A percentile compares a stretch with the other conserved stretches of the same genome.
Conservation (phyloP, 176 grass and related monocot species). For the Aegilops longissima region DNA sequence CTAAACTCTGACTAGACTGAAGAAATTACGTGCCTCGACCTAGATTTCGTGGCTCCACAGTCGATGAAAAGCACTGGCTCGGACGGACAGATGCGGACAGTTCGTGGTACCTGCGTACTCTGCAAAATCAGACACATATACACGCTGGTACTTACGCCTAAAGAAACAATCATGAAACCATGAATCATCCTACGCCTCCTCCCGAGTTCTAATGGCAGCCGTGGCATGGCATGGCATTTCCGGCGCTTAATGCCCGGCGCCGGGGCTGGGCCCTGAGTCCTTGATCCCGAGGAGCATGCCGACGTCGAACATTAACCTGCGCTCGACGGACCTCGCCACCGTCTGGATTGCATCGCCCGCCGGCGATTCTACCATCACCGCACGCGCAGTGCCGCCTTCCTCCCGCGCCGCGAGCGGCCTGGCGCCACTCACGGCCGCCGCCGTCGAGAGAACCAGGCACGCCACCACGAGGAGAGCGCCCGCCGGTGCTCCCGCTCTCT, state of each 20-base stretch:
- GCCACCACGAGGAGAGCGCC: background rate
- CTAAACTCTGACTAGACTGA: background rate
- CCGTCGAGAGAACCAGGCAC: conserved; percentile 13
- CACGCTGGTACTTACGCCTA: background rate
- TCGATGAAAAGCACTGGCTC: background rate
- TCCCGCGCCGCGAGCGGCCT: conserved; percentile 8
- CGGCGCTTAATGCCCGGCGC: conserved; percentile 39
- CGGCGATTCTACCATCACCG: conserved; percentile 13
- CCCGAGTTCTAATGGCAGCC: background rate
- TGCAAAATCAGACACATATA: no score
- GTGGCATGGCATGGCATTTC: background rate
- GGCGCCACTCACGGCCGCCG: background rate
- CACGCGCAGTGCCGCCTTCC: background rate
- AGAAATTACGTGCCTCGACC: background rate
- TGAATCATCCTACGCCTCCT: background rate
- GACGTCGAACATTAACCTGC: background rate
- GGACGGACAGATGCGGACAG: background rate
- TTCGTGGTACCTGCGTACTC: background rate
- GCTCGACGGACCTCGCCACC: background rate
- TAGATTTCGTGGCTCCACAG: background rate
- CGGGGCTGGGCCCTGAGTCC: conserved; percentile 47
- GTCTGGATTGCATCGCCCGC: background rate
- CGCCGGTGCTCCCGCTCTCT: background rate
- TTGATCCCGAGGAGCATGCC: conserved; percentile 46
- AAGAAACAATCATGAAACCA: background rate